A percentile compares a stretch with the other conserved stretches of the same genome.
Evolutionary conservation across 129 eudicot genomes (phyloP).

Genomic region (Kitagawia praeruptora): DNA sequence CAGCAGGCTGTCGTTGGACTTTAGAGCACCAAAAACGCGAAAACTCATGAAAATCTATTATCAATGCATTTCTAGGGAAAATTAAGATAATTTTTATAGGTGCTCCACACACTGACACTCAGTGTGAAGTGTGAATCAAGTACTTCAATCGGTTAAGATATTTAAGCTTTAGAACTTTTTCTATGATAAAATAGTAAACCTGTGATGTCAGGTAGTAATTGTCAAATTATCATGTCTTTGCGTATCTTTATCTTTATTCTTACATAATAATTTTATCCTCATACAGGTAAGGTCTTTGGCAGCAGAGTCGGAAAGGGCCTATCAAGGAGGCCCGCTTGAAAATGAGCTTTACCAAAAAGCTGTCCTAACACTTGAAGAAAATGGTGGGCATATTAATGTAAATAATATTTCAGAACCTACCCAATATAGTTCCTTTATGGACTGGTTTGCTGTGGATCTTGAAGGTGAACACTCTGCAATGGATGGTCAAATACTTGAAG

Average conservation of each 20-base stretch:
- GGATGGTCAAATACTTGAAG: conserved; percentile 97
- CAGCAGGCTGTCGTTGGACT: background rate
- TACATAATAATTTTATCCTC: background rate
- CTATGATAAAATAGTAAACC: background rate
- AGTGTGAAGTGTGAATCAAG: background rate
- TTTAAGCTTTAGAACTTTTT: background rate
- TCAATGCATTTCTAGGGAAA: background rate
- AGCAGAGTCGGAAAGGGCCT: conserved; percentile 95
- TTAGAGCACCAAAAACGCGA: background rate
- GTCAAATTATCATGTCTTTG: background rate
- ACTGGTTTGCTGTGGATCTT: conserved; percentile 99
- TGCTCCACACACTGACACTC: background rate
- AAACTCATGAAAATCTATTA: background rate
- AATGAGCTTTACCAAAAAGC: conserved; percentile 62
- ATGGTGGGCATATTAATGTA: conserved; percentile 42
- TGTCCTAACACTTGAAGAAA: conserved; percentile 36
- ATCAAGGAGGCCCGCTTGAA: conserved; percentile 84
- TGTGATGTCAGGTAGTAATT: background rate
- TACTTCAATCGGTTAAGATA: too few species aligned
- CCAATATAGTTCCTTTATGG: conserved; percentile 56
- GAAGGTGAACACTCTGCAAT: conserved; percentile 99
- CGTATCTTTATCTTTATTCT: background rate
- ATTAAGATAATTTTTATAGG: background rate
- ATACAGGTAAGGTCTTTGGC: conserved; percentile 89
- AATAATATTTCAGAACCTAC: conserved; percentile 33